Percentiles rank a stretch among this genome's conserved stretches.
phyloP scores from a whole-genome alignment of 2,329 filamentous ascomycete genomes.

The Pseudogymnoascus sp. region DNA sequence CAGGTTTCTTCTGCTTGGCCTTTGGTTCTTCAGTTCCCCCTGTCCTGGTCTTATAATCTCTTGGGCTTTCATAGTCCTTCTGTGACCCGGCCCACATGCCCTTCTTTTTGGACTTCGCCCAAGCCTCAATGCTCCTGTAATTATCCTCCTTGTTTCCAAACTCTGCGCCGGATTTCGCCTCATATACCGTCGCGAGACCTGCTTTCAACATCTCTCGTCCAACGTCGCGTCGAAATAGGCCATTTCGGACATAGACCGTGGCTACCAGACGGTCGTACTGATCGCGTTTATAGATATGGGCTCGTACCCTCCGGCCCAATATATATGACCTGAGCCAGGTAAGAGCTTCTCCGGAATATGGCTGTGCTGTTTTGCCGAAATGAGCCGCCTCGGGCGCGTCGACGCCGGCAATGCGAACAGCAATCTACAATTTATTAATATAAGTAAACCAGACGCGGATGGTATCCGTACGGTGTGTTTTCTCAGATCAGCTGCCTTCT shows the following conservation, averaged over 20 bases:
- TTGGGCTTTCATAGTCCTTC: conserved; percentile 69
- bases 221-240: conserved; percentile 65
- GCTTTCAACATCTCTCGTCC: conserved; percentile 81
- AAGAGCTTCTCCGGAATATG: conserved; percentile 72
- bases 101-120: conserved; percentile 55
- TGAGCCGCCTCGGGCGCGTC: conserved; percentile 91
- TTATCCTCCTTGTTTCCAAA: conserved; percentile 65
- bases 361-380: conserved; percentile 83
- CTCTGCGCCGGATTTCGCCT: conserved; percentile 82
- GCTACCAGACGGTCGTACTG: conserved; percentile 90
- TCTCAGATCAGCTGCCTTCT: conserved; percentile 59
- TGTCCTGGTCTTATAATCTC: conserved; percentile 69
- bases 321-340: conserved; percentile 72
- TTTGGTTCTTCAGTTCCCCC: conserved; percentile 27
- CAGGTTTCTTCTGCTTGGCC: conserved; percentile 28
- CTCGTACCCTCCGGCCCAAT: conserved; percentile 65
- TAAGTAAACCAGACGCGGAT: not conserved
- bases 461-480: conserved; percentile 61
- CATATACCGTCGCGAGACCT: conserved; percentile 85
- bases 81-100: conserved; percentile 70
- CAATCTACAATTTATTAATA: conserved; percentile 50
- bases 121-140: conserved; percentile 60
- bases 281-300: conserved; percentile 75
- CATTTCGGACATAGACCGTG: conserved; percentile 67
- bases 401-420: conserved; percentile 81